Conservation (phyloP, 1,284 basidiomycete genomes). For the Austropuccinia psidii region DNA sequence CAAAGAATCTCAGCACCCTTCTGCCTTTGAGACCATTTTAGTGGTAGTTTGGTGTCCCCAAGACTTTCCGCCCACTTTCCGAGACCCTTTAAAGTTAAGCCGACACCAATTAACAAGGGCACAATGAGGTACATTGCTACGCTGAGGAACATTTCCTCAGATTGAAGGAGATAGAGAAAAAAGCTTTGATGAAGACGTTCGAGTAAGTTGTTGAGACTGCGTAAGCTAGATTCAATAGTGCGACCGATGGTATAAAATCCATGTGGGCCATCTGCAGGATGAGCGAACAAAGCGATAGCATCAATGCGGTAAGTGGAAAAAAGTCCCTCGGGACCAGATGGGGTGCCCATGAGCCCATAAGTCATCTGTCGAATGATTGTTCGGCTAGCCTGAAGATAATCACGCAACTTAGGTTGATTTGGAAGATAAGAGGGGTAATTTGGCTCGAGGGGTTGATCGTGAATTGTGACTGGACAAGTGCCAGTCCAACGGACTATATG, state of each 20-base stretch:
- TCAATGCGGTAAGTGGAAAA: constrained; percentile 75
- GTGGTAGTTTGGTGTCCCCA: neutral
- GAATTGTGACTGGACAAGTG: constrained; percentile 4
- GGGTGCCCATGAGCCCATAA: constrained; percentile 60
- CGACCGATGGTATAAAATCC: constrained; percentile 88
- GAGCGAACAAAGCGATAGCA: constrained; percentile 78
- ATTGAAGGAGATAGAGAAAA: constrained; percentile 82
- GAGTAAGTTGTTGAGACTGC: constrained; percentile 82
- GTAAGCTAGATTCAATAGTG: constrained; percentile 71
- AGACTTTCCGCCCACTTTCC: neutral
- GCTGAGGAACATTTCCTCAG: constrained; percentile 69
- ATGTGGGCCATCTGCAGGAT: constrained; percentile 82
- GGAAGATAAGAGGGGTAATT: constrained; percentile 17
- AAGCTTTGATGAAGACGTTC: constrained; percentile 90
- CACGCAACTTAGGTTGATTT: constrained; percentile 48
- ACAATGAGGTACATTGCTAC: constrained; percentile 79
- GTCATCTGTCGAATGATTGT: constrained; percentile 61
- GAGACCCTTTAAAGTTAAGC: constrained; percentile 20
- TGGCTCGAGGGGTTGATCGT: neutral
- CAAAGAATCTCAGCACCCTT: constrained; percentile 12
- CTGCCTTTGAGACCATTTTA: neutral
- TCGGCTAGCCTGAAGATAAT: constrained; percentile 57
- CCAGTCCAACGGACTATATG: constrained; percentile 65
- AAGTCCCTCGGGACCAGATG: constrained; percentile 50
- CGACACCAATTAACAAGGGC: constrained; percentile 22